Evolutionary conservation across 352 stramenopile species (phyloP), one percentile per base, ranked within the genome.

Genomic region (Phytopythium ostracodes): DNA sequence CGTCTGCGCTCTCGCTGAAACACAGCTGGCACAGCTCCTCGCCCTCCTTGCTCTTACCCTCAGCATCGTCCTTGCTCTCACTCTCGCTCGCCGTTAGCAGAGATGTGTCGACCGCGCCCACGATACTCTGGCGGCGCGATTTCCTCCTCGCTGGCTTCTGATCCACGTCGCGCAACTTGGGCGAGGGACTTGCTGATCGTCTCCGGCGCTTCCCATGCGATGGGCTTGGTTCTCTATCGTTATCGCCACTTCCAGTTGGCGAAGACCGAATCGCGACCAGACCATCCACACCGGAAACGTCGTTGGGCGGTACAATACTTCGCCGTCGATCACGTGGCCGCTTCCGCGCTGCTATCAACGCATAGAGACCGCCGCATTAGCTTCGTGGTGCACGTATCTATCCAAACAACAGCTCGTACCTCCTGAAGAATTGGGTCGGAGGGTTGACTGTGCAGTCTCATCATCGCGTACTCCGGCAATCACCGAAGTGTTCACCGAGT

Each of bases 21-120:
- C 81, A 90, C 9, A 90, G 61, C 22, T 68, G 68, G 46, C 81
- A 90, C 24, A 73, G 44, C 18, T 70, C 46, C 14, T 67, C 56
- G 29, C 25, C 18, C 2, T 35, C 47, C 24, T 33, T 52, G 46
- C 24, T 52, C 46, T 33, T 24, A 15, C n/a, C 24, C 24, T 29
- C n/a, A 8, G 9, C 7, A 7, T 27, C 42, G 4, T 14, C 20
- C 15, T 27, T 22, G 22, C 25, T 24, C 46, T 35, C 15, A 15
- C 46, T n/a, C 15, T 33, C 46, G 46, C 15, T 10, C 9, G 5
- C 25, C 29, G 27, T 27, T 20, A 54, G 27, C 54, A 59, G 35
- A 42, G 53, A 14, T 0, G 18, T 33, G 18, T 67, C 38, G 15
- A 83, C 60, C 0, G 56, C 44, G 4, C 58, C 63, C 1, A 75